Evolutionary conservation across 2,329 filamentous ascomycete species (phyloP), one percentile per base, ranked within the genome.

Genomic region (Aspergillus floridensis): DNA sequence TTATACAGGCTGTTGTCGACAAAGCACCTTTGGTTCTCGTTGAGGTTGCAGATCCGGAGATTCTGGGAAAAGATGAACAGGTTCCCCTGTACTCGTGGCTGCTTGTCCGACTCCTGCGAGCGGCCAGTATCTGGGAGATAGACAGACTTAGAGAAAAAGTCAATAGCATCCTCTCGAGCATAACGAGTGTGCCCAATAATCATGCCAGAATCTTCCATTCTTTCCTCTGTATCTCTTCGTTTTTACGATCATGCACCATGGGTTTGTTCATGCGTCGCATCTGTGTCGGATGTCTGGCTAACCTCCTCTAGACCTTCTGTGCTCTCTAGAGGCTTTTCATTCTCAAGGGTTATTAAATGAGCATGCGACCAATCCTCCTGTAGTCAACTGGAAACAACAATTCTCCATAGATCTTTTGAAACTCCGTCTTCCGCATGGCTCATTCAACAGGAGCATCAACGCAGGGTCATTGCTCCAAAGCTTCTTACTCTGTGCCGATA

Each of bases 1-100:
- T 96, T 55, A 82, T 97, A 49, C 84, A 84, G 59, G 83, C 89
- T 54, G 90, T 90, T 2, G 83, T 96, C 64, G 83, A 86, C 63
- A 90, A 92, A 69, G 90, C 88, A 7, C 92, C 86, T 16, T 75
- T 76, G 44, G 86, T 88, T 61, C 82, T 89, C 4, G 78, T 89
- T 47, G 90, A 88, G 82, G 71, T 84, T 44, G 90, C 79, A 84
- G 64, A 82, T 85, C 63, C 88, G 82, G 51, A 84, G 80, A 70
- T 76, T 85, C 48, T 81, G 86, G 64, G 81, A 75, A 67, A 73
- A 57, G 69, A 72, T 67, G 70, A 77, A 53, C 73, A 77, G 35
- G 79, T 80, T 4, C 82, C 81, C 5, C 75, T 87, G 24, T 78
- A 82, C 61, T 72, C 83, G 24, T 84, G 82, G 80, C 72, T 88